A percentile compares a stretch with the other conserved stretches of the same genome.
Evolutionary conservation across 2,329 filamentous ascomycete genomes (phyloP).

Genomic region (Microsporum ferrugineum): DNA sequence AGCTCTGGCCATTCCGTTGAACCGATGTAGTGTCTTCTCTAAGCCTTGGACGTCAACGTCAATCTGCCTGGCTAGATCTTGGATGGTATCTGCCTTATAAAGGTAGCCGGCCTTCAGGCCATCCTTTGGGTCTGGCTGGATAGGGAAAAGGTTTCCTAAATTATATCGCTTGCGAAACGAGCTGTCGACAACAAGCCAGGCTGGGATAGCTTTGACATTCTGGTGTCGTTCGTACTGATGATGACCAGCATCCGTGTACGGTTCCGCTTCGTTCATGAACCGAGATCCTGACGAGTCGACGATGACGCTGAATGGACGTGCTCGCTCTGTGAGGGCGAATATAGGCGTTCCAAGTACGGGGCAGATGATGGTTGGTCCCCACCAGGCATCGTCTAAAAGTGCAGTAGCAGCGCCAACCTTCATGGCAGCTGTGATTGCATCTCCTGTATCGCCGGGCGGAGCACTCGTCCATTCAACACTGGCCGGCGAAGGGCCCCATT

Average conservation of each 20-base stretch:
- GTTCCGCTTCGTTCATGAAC: conserved; percentile 28
- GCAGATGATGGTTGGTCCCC: conserved; percentile 24
- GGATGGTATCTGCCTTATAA: conserved; percentile 17
- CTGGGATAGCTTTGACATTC: conserved; percentile 19
- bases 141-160: conserved; percentile 12
- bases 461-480: conserved; percentile 14
- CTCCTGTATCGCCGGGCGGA: conserved; percentile 20
- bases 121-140: conserved; percentile 11
- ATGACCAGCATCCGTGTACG: conserved; percentile 22
- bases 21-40: conserved; percentile 19
- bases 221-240: conserved; percentile 14
- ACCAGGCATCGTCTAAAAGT: conserved; percentile 27
- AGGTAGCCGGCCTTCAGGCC: conserved; percentile 18
- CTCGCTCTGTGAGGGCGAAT: conserved; percentile 22
- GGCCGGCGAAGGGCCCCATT: conserved; percentile 15
- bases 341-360: conserved; percentile 14
- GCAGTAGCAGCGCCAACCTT: conserved; percentile 23
- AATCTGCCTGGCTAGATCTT: conserved; percentile 20
- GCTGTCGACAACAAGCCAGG: conserved; percentile 25
- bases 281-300: conserved; percentile 25
- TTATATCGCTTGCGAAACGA: conserved; percentile 24
- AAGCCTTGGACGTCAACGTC: conserved; percentile 17
- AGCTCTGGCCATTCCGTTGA: conserved; percentile 21
- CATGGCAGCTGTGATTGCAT: conserved; percentile 20
- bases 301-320: conserved; percentile 26